Conservation (phyloP, 2,329 filamentous ascomycete genomes). For the Cladophialophora bantiana region DNA sequence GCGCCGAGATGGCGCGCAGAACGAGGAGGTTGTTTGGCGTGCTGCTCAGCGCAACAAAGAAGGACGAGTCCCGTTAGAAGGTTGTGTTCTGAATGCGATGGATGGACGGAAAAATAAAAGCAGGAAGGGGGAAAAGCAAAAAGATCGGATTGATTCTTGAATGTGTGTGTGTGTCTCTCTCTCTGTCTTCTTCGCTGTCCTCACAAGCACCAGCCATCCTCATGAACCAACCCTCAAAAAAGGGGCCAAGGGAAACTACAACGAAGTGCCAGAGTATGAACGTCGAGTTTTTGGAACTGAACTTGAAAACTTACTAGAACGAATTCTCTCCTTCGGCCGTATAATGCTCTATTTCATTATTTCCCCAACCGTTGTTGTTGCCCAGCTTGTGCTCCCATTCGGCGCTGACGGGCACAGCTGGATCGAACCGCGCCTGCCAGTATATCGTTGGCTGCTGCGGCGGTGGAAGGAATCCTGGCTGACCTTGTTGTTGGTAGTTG, state of each 20-base stretch:
- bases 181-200: too few relatives aligned
- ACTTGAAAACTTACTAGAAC: constrained; percentile 34
- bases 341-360: constrained; percentile 40
- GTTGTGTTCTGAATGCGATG: neutral
- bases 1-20: constrained; percentile 36
- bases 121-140: neutral
- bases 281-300: neutral
- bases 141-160: too few relatives aligned
- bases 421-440: constrained; percentile 38
- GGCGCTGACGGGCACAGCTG: constrained; percentile 27
- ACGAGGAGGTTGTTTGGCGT: constrained; percentile 38
- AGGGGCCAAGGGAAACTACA: too few relatives aligned
- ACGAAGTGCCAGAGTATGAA: too few relatives aligned
- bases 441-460: constrained; percentile 28
- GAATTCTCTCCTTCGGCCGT: constrained; percentile 34
- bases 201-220: too few relatives aligned
- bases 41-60: constrained; percentile 3
- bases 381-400: constrained; percentile 40
- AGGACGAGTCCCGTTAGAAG: neutral
- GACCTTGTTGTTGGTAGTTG: constrained; percentile 12
- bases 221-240: too few relatives aligned
- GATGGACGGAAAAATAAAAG: neutral
- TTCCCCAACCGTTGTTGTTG: constrained; percentile 41
- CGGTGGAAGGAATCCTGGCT: constrained; percentile 12
- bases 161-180: too few relatives aligned